These are phyloP conservation scores for Exutisphaerella laricina DNA, from an alignment of 2,329 filamentous ascomycete species.

Conservation along the genomic window DNA sequence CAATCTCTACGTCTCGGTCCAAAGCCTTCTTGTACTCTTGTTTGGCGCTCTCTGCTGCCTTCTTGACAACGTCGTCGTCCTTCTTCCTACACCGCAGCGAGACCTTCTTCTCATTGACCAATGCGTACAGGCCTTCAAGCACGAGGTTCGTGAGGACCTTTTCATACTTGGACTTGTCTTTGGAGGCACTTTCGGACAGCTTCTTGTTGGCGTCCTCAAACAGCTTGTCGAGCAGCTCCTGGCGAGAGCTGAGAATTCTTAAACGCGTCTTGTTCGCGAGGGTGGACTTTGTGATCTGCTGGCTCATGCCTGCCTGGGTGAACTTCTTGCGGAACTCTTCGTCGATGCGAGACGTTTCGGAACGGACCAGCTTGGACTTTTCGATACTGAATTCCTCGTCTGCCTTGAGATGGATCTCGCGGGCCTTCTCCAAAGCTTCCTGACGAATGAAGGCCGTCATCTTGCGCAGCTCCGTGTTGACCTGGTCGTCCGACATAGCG, in stretches of 20 bases:
- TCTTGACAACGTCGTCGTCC: slow-evolving; percentile 69
- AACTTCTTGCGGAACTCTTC: slow-evolving; percentile 95
- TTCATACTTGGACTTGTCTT: slow-evolving; percentile 71
- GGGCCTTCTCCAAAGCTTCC: slow-evolving; percentile 93
- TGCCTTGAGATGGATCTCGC: slow-evolving; percentile 96
- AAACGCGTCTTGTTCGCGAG: slow-evolving; percentile 94
- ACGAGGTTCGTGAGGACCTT: slow-evolving; percentile 71
- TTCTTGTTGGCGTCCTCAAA: slow-evolving; percentile 75
- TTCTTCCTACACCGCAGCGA: slow-evolving; percentile 69
- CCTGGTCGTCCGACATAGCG: slow-evolving; percentile 96
- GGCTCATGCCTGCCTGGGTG: slow-evolving; percentile 96
- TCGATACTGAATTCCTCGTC: slow-evolving; percentile 99
- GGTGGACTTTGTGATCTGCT: slow-evolving; percentile 96
- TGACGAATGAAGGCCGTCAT: slow-evolving; percentile 99
- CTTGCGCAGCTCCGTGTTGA: slow-evolving; percentile 97
- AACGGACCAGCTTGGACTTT: slow-evolving; percentile 95
- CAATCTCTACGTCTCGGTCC: slow-evolving; percentile 59
- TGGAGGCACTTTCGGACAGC: slow-evolving; percentile 53
- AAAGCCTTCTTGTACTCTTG: slow-evolving; percentile 76
- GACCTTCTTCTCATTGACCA: slow-evolving; percentile 70
- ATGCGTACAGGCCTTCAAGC: slow-evolving; percentile 82
- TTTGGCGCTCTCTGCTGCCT: slow-evolving; percentile 69
- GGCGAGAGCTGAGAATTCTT: slow-evolving; percentile 76
- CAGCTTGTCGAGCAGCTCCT: slow-evolving; percentile 84
- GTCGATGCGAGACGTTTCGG: slow-evolving; percentile 92